phyloP scores from a whole-genome alignment of 345 rosid species.

The Arabidopsis suecica region DNA sequence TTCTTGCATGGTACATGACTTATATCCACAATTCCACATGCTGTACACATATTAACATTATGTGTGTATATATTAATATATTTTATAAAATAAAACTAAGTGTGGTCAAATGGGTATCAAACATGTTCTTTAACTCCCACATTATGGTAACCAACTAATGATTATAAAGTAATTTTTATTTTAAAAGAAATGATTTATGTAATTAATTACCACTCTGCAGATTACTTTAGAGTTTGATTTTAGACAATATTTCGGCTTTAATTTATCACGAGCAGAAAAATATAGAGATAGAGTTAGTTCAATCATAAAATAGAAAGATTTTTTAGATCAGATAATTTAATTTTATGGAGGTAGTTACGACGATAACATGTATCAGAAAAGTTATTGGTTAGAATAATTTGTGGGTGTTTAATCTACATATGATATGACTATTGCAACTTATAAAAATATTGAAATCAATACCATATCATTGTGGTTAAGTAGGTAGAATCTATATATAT shows the following conservation, averaged over 20 bases:
- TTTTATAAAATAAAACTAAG: slow-evolving; percentile 8
- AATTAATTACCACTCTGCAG: neutral
- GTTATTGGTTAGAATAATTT: neutral
- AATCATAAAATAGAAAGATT: too few relatives aligned
- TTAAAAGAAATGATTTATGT: neutral
- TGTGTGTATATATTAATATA: neutral
- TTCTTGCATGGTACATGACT: slow-evolving; percentile 44
- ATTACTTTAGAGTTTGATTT: neutral
- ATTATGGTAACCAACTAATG: slow-evolving; percentile 35
- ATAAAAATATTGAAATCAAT: neutral
- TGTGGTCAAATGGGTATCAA: slow-evolving; percentile 25
- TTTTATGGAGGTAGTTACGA: neutral
- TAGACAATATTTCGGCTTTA: neutral
- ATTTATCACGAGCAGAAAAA: neutral
- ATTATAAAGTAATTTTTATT: neutral
- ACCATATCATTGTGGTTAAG: slow-evolving; percentile 19
- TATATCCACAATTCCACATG: slow-evolving; percentile 30
- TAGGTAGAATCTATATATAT: too few relatives aligned
- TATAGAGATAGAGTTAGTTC: neutral
- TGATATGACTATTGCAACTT: slow-evolving; percentile 6
- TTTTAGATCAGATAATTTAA: neutral
- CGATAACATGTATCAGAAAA: neutral
- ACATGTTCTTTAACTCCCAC: slow-evolving; percentile 40
- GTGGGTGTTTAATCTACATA: neutral
- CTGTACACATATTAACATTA: slow-evolving; percentile 4